Evolutionary conservation across 2,329 filamentous ascomycete genomes (phyloP).

Genomic region (Lecanicillium sp.): DNA sequence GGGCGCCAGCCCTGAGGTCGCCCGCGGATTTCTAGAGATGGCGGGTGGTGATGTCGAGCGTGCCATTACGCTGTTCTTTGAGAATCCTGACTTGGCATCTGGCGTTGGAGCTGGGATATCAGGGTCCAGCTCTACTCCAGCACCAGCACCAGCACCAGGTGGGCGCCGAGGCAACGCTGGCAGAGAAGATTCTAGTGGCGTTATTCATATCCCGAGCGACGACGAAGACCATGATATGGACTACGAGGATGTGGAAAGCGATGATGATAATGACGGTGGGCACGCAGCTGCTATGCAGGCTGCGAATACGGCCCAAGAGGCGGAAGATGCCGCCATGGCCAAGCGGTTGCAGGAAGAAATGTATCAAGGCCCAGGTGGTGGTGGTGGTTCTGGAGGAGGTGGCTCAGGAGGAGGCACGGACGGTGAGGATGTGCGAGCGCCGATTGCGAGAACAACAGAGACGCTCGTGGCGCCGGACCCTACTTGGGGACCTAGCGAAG

Average conservation of each 20-base stretch:
- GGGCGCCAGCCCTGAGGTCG: slow-evolving; percentile 62
- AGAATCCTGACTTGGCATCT: slow-evolving; percentile 64
- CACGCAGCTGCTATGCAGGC: slow-evolving; percentile 31
- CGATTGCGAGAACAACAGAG: slow-evolving; percentile 85
- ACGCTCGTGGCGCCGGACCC: slow-evolving; percentile 68
- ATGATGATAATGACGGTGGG: slow-evolving; percentile 29
- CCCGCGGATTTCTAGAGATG: slow-evolving; percentile 74
- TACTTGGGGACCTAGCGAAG: slow-evolving; percentile 40
- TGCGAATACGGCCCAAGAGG: slow-evolving; percentile 48
- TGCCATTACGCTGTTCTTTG: slow-evolving; percentile 84
- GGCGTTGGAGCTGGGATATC: slow-evolving; percentile 24
- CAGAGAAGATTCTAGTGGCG: slow-evolving; percentile 26
- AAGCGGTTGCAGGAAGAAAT: slow-evolving; percentile 86
- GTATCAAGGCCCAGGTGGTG: slow-evolving; percentile 47
- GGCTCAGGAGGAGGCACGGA: slow-evolving; percentile 31
- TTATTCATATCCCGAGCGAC: slow-evolving; percentile 69
- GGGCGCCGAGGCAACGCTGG: slow-evolving; percentile 16
- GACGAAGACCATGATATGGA: slow-evolving; percentile 43
- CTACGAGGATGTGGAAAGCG: slow-evolving; percentile 9
- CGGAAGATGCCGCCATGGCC: slow-evolving; percentile 92
- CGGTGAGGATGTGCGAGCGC: slow-evolving; percentile 68
- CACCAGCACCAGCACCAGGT: slow-evolving; percentile 15
- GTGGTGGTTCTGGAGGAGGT: slow-evolving; percentile 31
- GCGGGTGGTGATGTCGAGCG: slow-evolving; percentile 78
- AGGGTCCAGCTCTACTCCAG: slow-evolving; percentile 10